Percentiles rank a stretch among this genome's conserved stretches.
Conservation (phyloP, 2,329 filamentous ascomycete species). For the Didymellaceae sp. region DNA sequence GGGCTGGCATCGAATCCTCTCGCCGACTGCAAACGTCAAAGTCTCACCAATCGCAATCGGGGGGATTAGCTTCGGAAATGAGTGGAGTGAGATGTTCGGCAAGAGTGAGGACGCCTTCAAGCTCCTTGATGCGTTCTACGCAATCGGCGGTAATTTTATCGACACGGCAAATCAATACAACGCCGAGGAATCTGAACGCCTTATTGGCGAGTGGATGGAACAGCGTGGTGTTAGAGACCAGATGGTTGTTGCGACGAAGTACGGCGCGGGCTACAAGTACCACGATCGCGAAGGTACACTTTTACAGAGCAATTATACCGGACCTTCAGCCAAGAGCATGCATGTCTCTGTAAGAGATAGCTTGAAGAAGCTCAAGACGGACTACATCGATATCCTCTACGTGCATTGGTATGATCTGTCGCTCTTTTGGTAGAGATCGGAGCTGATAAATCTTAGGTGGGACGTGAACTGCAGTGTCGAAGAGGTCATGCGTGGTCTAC, state of each 20-base stretch:
- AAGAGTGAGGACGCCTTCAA: slow-evolving; percentile 66
- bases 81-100: slow-evolving; percentile 65
- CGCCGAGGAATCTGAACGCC: slow-evolving; percentile 46
- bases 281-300: slow-evolving; percentile 12
- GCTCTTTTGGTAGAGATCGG: too few relatives aligned
- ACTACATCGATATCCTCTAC: slow-evolving; percentile 65
- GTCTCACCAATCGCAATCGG: slow-evolving; percentile 58
- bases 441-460: slow-evolving; percentile 38
- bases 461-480: slow-evolving; percentile 50
- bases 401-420: slow-evolving; percentile 46
- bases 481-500: slow-evolving; percentile 50
- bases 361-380: slow-evolving; percentile 19
- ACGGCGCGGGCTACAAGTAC: slow-evolving; percentile 31
- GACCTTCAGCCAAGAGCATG: slow-evolving; percentile 55
- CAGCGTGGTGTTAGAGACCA: slow-evolving; percentile 42
- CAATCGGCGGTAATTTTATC: slow-evolving; percentile 74
- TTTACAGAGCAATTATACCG: slow-evolving; percentile 20
- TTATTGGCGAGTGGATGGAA: slow-evolving; percentile 53
- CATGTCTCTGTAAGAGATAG: slow-evolving; percentile 17
- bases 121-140: slow-evolving; percentile 71
- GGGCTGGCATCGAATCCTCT: slow-evolving; percentile 69
- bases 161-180: slow-evolving; percentile 61
- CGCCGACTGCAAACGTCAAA: slow-evolving; percentile 68
- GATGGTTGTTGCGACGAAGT: slow-evolving; percentile 52
- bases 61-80: slow-evolving; percentile 68